A percentile compares a stretch with the other conserved stretches of the same genome.
Conservation (phyloP, 108 stramenopile species). For the Skeletonema costatum region DNA sequence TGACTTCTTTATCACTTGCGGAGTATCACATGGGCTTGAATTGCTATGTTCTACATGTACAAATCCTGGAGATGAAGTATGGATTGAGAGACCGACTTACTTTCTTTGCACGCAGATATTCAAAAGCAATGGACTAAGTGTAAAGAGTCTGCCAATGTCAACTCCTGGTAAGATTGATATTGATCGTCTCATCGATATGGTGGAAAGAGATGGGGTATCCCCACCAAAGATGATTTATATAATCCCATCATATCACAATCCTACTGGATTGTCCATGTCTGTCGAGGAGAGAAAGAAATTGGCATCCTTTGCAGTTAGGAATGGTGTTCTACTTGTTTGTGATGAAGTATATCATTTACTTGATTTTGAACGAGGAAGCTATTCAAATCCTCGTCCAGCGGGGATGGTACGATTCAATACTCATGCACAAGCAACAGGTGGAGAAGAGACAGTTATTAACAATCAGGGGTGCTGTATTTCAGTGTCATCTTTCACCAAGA, state of each 20-base stretch:
- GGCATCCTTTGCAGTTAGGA: conserved; percentile 46
- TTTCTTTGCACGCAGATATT: conserved; percentile 67
- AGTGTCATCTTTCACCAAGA: conserved; percentile 78
- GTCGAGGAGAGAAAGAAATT: conserved; percentile 48
- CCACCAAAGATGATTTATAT: conserved; percentile 66
- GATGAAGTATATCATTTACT: conserved; percentile 82
- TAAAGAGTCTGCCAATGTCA: conserved; percentile 59
- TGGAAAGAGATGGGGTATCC: conserved; percentile 36
- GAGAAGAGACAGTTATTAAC: neutral
- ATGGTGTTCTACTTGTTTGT: conserved; percentile 58
- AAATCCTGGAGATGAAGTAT: conserved; percentile 58
- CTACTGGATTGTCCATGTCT: conserved; percentile 58
- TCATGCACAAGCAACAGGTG: neutral
- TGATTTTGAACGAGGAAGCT: conserved; percentile 47
- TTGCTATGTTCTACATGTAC: conserved; percentile 57
- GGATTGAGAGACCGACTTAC: conserved; percentile 70
- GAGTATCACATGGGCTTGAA: conserved; percentile 74
- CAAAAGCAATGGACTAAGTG: conserved; percentile 49
- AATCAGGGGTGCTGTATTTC: conserved; percentile 62
- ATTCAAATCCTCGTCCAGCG: conserved; percentile 45
- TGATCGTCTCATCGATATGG: conserved; percentile 27
- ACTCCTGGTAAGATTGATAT: conserved; percentile 48
- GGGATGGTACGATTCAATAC: conserved; percentile 53
- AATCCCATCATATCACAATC: conserved; percentile 78
- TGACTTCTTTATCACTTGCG: conserved; percentile 64